Evolutionary conservation across 768 basidiomycete species (phyloP).

Genomic region (Tylopilus plumbeoviolaceoides): DNA sequence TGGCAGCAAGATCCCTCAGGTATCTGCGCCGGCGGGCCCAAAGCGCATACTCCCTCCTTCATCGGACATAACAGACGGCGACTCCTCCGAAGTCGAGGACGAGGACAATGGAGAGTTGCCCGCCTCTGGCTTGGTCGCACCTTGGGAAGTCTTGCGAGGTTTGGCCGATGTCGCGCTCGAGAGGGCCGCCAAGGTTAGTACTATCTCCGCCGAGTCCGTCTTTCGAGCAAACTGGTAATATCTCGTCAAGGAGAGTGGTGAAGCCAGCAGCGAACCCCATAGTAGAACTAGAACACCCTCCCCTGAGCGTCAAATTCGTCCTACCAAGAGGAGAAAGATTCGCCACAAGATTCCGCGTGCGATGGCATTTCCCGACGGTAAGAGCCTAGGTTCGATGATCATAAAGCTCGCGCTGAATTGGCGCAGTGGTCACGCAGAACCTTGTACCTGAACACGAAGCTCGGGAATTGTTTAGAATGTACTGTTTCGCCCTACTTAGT

Average conservation of each 20-base stretch:
- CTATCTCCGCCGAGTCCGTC: neutral
- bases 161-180: conserved; percentile 79
- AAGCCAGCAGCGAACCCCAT: conserved; percentile 62
- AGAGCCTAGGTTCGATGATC: neutral
- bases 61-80: conserved; percentile 70
- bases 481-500: neutral
- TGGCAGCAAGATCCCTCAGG: conserved; percentile 29
- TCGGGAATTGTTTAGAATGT: conserved; percentile 84
- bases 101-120: conserved; percentile 79
- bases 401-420: conserved; percentile 1
- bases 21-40: conserved; percentile 34
- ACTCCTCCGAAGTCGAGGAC: conserved; percentile 83
- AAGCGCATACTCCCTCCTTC: conserved; percentile 60
- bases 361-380: conserved; percentile 77
- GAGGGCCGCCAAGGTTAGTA: conserved; percentile 67
- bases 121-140: conserved; percentile 76
- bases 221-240: conserved; percentile 8
- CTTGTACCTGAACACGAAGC: conserved; percentile 81
- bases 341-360: conserved; percentile 56
- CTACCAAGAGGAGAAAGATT: conserved; percentile 68
- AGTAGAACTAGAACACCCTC: conserved; percentile 73
- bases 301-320: conserved; percentile 64
- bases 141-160: conserved; percentile 81
- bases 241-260: conserved; percentile 63
- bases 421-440: conserved; percentile 76